Evolutionary conservation across 805 yeast genomes (phyloP).

Genomic region (Lachancea sp.): DNA sequence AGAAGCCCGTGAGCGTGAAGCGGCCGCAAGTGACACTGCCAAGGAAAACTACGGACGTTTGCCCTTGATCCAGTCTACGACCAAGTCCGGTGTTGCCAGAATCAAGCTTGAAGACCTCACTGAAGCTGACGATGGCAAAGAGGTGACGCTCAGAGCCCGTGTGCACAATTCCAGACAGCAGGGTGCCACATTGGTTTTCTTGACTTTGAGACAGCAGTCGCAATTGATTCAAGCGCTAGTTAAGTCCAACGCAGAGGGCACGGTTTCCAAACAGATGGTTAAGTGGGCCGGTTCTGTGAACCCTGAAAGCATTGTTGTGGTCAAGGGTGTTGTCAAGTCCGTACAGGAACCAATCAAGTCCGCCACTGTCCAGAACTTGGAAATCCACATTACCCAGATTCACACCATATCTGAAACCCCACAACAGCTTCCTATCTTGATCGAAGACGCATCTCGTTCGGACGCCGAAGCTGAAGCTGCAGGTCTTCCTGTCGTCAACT

Average conservation of each 20-base stretch:
- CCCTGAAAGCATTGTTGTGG: constrained; percentile 86
- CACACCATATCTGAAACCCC: constrained; percentile 83
- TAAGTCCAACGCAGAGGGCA: constrained; percentile 60
- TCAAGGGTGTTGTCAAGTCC: constrained; percentile 75
- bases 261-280: constrained; percentile 89
- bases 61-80: constrained; percentile 75
- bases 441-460: constrained; percentile 94
- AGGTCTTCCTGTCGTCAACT: constrained; percentile 87
- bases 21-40: constrained; percentile 80
- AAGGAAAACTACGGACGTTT: constrained; percentile 82
- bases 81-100: constrained; percentile 63
- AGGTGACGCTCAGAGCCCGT: constrained; percentile 86
- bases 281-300: constrained; percentile 88
- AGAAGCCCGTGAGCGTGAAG: constrained; percentile 63
- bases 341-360: constrained; percentile 83
- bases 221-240: constrained; percentile 77
- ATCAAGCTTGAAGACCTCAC: constrained; percentile 46
- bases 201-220: constrained; percentile 87
- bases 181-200: constrained; percentile 89
- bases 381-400: constrained; percentile 69
- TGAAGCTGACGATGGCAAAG: constrained; percentile 55
- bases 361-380: constrained; percentile 87
- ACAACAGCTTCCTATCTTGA: constrained; percentile 82
- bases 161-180: constrained; percentile 90
- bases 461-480: constrained; percentile 91